phyloP scores from a whole-genome alignment of 2,329 filamentous ascomycete species.

The Cladosporium cucumerinum region DNA sequence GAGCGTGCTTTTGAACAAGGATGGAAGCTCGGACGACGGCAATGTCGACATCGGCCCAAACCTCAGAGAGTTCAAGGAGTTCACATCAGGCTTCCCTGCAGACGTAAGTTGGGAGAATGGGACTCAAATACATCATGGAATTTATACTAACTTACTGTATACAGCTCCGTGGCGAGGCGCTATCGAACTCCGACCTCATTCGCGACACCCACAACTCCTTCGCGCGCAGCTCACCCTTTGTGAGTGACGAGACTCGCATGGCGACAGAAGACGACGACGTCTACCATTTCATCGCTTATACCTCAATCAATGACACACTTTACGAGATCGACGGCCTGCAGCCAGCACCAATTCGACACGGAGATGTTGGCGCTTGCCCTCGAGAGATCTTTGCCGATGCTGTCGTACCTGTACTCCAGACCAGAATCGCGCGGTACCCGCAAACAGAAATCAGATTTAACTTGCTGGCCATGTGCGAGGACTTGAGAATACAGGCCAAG shows the following conservation, averaged over 20 bases:
- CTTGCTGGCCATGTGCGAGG: constrained; percentile 84
- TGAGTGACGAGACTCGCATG: constrained; percentile 78
- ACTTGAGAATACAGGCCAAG: constrained; percentile 70
- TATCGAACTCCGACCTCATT: constrained; percentile 62
- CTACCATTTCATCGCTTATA: constrained; percentile 98
- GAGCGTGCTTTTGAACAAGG: constrained; percentile 84
- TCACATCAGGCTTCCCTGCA: constrained; percentile 75
- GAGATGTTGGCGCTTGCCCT: constrained; percentile 63
- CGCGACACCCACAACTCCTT: constrained; percentile 81
- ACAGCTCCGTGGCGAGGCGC: constrained; percentile 65
- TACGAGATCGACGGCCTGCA: constrained; percentile 97
- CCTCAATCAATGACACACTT: constrained; percentile 70
- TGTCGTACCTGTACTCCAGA: constrained; percentile 82
- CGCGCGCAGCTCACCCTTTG: constrained; percentile 82
- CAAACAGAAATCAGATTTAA: constrained; percentile 91
- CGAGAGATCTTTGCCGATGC: constrained; percentile 70
- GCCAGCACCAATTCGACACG: constrained; percentile 87
- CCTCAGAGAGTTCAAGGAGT: constrained; percentile 78
- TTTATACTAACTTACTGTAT: background rate
- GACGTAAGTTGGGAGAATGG: constrained; percentile 36
- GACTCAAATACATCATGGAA: background rate
- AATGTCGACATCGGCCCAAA: constrained; percentile 69
- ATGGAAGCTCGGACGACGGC: constrained; percentile 38
- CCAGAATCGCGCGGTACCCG: constrained; percentile 80
- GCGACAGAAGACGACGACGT: constrained; percentile 78